Conservation (phyloP, 2,329 filamentous ascomycete species). For the Ophidiomyces ophidiicola region DNA sequence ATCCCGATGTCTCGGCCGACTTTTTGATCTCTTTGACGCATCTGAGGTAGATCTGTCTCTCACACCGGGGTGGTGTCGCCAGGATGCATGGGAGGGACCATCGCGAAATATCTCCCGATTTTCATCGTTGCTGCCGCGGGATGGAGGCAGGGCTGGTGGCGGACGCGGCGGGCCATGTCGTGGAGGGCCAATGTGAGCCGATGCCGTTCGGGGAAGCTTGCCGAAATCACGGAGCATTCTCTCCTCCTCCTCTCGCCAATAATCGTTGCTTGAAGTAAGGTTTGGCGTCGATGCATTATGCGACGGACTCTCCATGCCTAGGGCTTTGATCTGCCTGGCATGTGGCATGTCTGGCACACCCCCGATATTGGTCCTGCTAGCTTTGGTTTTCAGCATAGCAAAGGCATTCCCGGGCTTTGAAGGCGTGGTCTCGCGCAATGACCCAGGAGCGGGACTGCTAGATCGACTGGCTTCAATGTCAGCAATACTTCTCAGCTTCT, state of each 20-base stretch:
- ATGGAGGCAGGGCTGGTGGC: slow-evolving; percentile 13
- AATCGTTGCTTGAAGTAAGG: slow-evolving; percentile 23
- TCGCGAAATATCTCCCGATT: slow-evolving; percentile 27
- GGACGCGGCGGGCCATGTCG: slow-evolving; percentile 14
- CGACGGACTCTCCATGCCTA: slow-evolving; percentile 26
- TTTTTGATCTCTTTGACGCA: slow-evolving; percentile 42
- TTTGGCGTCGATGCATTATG: slow-evolving; percentile 28
- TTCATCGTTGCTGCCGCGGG: slow-evolving; percentile 25
- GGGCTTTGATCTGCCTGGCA: slow-evolving; percentile 31
- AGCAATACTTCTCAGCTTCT: slow-evolving; percentile 35
- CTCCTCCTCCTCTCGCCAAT: slow-evolving; percentile 30
- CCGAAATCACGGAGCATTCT: slow-evolving; percentile 22
- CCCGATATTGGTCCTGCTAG: slow-evolving; percentile 24
- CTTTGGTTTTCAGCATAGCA: slow-evolving; percentile 34
- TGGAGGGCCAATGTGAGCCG: slow-evolving; percentile 25
- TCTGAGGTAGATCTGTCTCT: slow-evolving; percentile 46
- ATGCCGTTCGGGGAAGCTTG: slow-evolving; percentile 29
- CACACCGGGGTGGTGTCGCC: slow-evolving; percentile 24
- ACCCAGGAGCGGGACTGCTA: slow-evolving; percentile 30
- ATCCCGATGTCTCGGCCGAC: slow-evolving; percentile 41
- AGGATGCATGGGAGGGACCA: slow-evolving; percentile 28
- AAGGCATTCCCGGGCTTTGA: slow-evolving; percentile 33
- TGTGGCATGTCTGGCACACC: slow-evolving; percentile 22
- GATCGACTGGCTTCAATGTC: slow-evolving; percentile 33
- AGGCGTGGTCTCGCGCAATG: slow-evolving; percentile 21